phyloP scores from a whole-genome alignment of 108 stramenopile species.

The Discostella pseudostelligera region DNA sequence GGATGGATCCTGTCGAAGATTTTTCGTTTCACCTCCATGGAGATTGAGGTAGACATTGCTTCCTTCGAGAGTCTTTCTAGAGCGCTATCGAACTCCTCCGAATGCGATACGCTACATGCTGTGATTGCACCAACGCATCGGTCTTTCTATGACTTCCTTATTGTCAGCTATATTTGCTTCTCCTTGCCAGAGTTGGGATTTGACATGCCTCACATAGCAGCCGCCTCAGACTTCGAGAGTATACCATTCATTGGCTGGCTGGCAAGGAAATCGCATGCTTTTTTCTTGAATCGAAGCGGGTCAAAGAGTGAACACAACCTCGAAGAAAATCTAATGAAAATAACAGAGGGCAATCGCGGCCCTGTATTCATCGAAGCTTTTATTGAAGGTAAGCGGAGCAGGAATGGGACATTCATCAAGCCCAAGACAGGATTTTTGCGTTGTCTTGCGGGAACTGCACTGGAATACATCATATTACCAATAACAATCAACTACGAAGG shows the following conservation, averaged over 20 bases:
- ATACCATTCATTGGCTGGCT: conserved; percentile 79
- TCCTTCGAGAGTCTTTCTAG: conserved; percentile 49
- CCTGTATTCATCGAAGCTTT: conserved; percentile 71
- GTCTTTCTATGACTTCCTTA: conserved; percentile 83
- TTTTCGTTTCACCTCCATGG: conserved; percentile 47
- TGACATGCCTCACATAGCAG: conserved; percentile 72
- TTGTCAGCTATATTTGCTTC: conserved; percentile 77
- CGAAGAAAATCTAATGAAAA: conserved; percentile 12
- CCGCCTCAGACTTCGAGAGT: conserved; percentile 70
- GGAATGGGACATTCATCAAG: conserved; percentile 71
- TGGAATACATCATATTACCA: conserved; percentile 64
- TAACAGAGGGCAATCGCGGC: conserved; percentile 12
- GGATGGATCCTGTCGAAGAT: conserved; percentile 66
- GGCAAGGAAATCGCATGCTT: conserved; percentile 50
- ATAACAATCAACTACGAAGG: conserved; percentile 84
- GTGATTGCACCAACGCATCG: conserved; percentile 87
- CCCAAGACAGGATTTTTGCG: conserved; percentile 85
- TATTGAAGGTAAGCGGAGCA: conserved; percentile 82
- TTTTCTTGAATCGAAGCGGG: conserved; percentile 69
- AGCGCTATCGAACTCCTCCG: conserved; percentile 13
- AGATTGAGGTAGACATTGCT: conserved; percentile 70
- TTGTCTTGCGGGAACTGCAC: conserved; percentile 49
- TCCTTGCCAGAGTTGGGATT: conserved; percentile 82
- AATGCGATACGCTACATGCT: conserved; percentile 28
- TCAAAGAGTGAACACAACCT: conserved; percentile 51